phyloP scores from a whole-genome alignment of 1,284 basidiomycete species.

The Melanopsichium pennsylvanicum region DNA sequence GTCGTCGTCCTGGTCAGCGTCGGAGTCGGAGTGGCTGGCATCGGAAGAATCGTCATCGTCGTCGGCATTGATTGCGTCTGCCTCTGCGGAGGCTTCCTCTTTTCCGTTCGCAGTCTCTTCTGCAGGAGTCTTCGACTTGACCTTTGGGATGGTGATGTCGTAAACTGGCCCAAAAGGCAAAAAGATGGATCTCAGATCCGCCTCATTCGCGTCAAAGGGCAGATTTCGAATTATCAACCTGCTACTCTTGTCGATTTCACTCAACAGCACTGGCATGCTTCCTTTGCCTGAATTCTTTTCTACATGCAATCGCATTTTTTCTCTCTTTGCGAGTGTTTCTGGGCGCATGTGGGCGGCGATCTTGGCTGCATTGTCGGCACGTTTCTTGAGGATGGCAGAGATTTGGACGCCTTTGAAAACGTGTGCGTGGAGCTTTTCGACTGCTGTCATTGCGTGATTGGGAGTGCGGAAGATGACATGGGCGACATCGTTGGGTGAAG shows the following conservation, averaged over 20 bases:
- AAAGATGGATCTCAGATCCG: slow-evolving; percentile 87
- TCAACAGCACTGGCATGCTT: slow-evolving; percentile 35
- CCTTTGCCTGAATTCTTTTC: slow-evolving; percentile 50
- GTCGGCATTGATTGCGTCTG: slow-evolving; percentile 18
- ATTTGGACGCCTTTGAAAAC: slow-evolving; percentile 88
- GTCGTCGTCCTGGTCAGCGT: slow-evolving; percentile 13
- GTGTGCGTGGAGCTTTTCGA: slow-evolving; percentile 87
- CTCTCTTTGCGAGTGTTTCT: slow-evolving; percentile 66
- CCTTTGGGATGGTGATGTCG: slow-evolving; percentile 79
- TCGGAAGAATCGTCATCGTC: slow-evolving; percentile 6
- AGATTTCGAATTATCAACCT: slow-evolving; percentile 92
- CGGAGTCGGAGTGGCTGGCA: slow-evolving; percentile 8
- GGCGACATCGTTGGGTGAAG: slow-evolving; percentile 68
- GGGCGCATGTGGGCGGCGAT: slow-evolving; percentile 69
- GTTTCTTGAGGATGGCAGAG: slow-evolving; percentile 88
- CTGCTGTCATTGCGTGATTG: slow-evolving; percentile 75
- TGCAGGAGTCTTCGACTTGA: slow-evolving; percentile 23
- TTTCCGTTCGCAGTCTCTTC: slow-evolving; percentile 48
- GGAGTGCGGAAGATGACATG: slow-evolving; percentile 80
- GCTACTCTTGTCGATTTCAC: slow-evolving; percentile 67
- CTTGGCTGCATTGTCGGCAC: slow-evolving; percentile 72
- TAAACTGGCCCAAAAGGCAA: slow-evolving; percentile 87
- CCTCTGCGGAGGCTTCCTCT: slow-evolving; percentile 21
- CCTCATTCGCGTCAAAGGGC: slow-evolving; percentile 74
- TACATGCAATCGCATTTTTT: slow-evolving; percentile 66